These are phyloP conservation scores for Tylopilus sp. DNA, from an alignment of 1,284 basidiomycete species.

Conservation along the genomic window DNA sequence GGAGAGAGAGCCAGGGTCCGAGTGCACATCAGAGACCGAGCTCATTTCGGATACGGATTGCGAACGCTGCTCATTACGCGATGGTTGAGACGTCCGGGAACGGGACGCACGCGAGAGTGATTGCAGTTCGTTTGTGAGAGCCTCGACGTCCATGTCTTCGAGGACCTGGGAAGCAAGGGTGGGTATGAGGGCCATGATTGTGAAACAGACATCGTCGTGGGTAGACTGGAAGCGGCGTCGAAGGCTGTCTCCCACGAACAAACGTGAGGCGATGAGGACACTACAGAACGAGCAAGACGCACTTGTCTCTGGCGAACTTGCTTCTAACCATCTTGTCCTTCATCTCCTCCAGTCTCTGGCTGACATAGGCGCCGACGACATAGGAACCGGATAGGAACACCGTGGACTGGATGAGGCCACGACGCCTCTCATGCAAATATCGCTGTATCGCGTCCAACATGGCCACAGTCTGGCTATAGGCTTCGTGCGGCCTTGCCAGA, in stretches of 20 bases:
- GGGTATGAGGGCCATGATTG: slow-evolving; percentile 75
- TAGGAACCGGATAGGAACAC: slow-evolving; percentile 64
- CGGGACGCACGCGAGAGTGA: slow-evolving; percentile 28
- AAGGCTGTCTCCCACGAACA: slow-evolving; percentile 46
- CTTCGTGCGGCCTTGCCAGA: too few relatives aligned
- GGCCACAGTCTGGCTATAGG: background rate
- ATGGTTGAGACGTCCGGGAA: slow-evolving; percentile 19
- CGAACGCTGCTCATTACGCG: slow-evolving; percentile 21
- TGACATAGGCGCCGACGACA: slow-evolving; percentile 62
- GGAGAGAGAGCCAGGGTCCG: slow-evolving; percentile 48
- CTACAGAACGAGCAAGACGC: slow-evolving; percentile 31
- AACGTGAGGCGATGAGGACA: slow-evolving; percentile 5
- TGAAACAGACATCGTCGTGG: slow-evolving; percentile 80
- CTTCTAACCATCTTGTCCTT: slow-evolving; percentile 65
- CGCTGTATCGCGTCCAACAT: slow-evolving; percentile 42
- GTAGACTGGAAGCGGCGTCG: slow-evolving; percentile 77
- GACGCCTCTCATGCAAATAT: slow-evolving; percentile 49
- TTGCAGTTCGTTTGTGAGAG: slow-evolving; percentile 67
- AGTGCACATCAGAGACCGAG: slow-evolving; percentile 46
- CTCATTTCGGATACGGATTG: slow-evolving; percentile 40
- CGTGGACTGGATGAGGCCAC: slow-evolving; percentile 42
- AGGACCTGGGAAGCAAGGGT: slow-evolving; percentile 73
- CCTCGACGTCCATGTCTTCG: slow-evolving; percentile 79
- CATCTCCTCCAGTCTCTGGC: slow-evolving; percentile 65
- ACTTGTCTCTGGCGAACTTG: slow-evolving; percentile 72